Percentiles rank a stretch among this genome's conserved stretches.
phyloP scores from a whole-genome alignment of 1,284 basidiomycete genomes.

The Pascua guehoae region DNA sequence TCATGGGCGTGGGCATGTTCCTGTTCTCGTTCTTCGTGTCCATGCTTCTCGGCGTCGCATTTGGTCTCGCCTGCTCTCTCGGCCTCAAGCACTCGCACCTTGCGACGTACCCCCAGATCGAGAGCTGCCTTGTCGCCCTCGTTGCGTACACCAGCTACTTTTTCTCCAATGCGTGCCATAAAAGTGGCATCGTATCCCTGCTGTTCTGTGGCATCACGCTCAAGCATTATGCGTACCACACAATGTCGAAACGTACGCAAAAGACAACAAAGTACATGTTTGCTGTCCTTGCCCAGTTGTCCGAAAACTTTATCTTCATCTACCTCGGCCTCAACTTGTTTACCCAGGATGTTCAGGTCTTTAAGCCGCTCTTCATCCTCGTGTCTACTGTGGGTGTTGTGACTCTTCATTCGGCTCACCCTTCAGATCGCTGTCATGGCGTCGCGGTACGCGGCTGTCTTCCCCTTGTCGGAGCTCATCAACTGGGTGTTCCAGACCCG shows the following conservation, averaged over 20 bases:
- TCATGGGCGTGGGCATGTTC: conserved; percentile 95
- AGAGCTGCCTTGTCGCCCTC: conserved; percentile 89
- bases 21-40: conserved; percentile 89
- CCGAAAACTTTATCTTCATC: conserved; percentile 99
- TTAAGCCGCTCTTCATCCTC: conserved; percentile 93
- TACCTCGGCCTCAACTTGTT: conserved; percentile 96
- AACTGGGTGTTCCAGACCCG: conserved; percentile 82
- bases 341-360: conserved; percentile 80
- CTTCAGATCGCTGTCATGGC: conserved; percentile 75
- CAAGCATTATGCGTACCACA: conserved; percentile 99
- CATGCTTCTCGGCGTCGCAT: conserved; percentile 86
- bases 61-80: conserved; percentile 84
- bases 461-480: conserved; percentile 92
- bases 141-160: conserved; percentile 98
- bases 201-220: conserved; percentile 98
- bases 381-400: conserved; percentile 64
- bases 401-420: neutral
- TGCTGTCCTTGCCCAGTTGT: conserved; percentile 83
- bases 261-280: conserved; percentile 95
- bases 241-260: conserved; percentile 94
- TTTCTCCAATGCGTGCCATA: conserved; percentile 89
- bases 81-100: conserved; percentile 93
- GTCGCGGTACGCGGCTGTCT: conserved; percentile 92
- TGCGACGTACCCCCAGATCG: conserved; percentile 80
- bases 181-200: conserved; percentile 97